Base-by-base conservation (phyloP, 1,284 basidiomycete species). In the Meripilus lineatus region DNA sequence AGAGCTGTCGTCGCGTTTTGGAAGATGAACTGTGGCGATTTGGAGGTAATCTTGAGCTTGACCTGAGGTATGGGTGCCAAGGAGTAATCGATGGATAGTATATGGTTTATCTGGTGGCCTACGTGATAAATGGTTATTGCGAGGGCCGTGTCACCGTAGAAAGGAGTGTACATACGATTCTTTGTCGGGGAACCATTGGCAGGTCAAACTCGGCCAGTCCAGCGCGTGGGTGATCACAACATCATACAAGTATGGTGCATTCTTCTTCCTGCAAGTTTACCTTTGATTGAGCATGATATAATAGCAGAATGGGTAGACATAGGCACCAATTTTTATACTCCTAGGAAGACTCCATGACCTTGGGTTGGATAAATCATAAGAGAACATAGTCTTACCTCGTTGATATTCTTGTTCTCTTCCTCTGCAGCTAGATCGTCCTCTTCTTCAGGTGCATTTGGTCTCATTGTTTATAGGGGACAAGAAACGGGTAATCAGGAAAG, bases 171-270 rank as follows among this genome's bases (percentile, higher is more conserved):
- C 88, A 58, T 57, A 93, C 92, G 79, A 78, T 67, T 97, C 93
- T 66, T 85, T 87, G 72, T 99, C 95, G 1, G 96, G 96, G 63
- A 99, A 91, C 96, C 96, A 99, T 69, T 99, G 96, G 64, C 91
- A 94, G 2, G 96, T 99, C 57, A 99, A 66, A 57, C 87, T 93
- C 14, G 96, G 96, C 96, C 96, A 99, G 64, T 97, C 93, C 43
- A 99, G 76, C 21, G 96, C 95, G 62, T 98, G 94, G 0, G 95
- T 98, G 57, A 99, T 89, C 53, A 99, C 91, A 17, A 95, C 77
- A 67, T 99, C 95, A 68, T 99, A 99, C 21, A 98, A 79, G 68
- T 96, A 97, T 17, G 92, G 93, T 38, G 93, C 89, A 68, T 96
- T 95, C 73, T 95, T 96, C 79, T 96, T 97, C 90, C 90, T 90